phyloP scores from a whole-genome alignment of 2,329 filamentous ascomycete species.

The Clarireedia homoeocarpa region DNA sequence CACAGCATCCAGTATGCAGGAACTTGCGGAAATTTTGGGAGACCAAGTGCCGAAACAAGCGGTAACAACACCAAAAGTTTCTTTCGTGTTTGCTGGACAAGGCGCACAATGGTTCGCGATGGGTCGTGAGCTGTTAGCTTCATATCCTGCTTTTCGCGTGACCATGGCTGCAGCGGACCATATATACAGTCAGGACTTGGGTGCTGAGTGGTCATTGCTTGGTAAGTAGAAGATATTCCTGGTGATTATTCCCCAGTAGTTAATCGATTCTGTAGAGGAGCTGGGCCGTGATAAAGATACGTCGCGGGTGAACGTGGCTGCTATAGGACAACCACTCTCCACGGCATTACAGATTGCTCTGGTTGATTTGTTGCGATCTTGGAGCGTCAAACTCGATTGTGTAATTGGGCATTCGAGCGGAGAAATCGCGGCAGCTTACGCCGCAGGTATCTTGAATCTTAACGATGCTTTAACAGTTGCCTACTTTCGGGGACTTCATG shows the following conservation, averaged over 20 bases:
- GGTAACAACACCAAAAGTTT: background rate
- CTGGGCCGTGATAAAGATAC: slow-evolving; percentile 28
- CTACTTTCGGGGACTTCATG: slow-evolving; percentile 22
- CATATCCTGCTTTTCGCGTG: slow-evolving; percentile 30
- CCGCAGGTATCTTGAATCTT: slow-evolving; percentile 16
- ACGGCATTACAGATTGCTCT: slow-evolving; percentile 40
- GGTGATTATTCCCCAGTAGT: background rate
- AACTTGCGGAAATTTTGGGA: background rate
- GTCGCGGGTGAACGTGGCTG: slow-evolving; percentile 28
- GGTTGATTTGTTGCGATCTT: slow-evolving; percentile 32
- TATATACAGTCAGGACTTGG: slow-evolving; percentile 29
- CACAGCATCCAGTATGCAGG: slow-evolving; percentile 11
- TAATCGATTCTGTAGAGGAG: slow-evolving; percentile 18
- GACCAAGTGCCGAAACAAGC: background rate
- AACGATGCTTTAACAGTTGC: slow-evolving; percentile 21
- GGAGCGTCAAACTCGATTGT: slow-evolving; percentile 26
- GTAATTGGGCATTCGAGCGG: slow-evolving; percentile 27
- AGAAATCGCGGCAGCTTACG: slow-evolving; percentile 27
- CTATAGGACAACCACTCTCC: slow-evolving; percentile 36
- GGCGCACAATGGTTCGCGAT: slow-evolving; percentile 18
- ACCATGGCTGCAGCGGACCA: slow-evolving; percentile 21
- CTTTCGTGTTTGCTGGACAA: slow-evolving; percentile 17
- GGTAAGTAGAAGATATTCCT: too few species aligned
- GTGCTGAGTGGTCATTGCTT: background rate
- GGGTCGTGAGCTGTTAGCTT: slow-evolving; percentile 15